phyloP scores from a whole-genome alignment of 75 land plant genomes.

The Pinus albicaulis region DNA sequence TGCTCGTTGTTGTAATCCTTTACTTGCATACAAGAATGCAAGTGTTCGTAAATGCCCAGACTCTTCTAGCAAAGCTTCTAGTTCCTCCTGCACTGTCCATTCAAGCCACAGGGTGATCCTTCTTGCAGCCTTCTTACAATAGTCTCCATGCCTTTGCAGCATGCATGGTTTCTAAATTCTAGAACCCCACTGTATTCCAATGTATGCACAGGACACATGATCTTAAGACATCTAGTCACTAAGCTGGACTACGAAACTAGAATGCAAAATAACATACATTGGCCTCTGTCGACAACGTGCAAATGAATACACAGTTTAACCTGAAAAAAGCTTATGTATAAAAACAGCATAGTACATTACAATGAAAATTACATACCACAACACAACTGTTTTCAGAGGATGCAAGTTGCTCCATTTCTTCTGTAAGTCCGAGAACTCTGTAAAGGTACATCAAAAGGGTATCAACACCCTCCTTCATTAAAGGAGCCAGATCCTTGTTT shows the following conservation, averaged over 20 bases:
- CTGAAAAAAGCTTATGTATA: not conserved
- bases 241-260: conserved; percentile 3
- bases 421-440: conserved; percentile 55
- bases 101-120: conserved; percentile 55
- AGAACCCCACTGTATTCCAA: conserved; percentile 17
- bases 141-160: conserved; percentile 22
- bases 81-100: conserved; percentile 96
- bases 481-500: conserved; percentile 39
- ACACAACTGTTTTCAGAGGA: conserved; percentile 78
- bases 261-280: not conserved
- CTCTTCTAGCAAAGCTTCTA: conserved; percentile 72
- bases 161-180: conserved; percentile 17
- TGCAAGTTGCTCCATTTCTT: conserved; percentile 84
- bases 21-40: conserved; percentile 92
- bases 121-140: conserved; percentile 37
- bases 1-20: conserved; percentile 68
- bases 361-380: conserved; percentile 57
- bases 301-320: not conserved
- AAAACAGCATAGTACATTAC: not conserved
- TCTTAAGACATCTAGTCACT: conserved; percentile 23
- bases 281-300: not conserved
- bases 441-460: conserved; percentile 90
- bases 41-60: conserved; percentile 87
- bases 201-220: conserved; percentile 19
- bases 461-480: conserved; percentile 87